A percentile compares a stretch with the other conserved stretches of the same genome.
phyloP scores from a whole-genome alignment of 805 yeast species.

The Citeromyces nyonsensis region DNA sequence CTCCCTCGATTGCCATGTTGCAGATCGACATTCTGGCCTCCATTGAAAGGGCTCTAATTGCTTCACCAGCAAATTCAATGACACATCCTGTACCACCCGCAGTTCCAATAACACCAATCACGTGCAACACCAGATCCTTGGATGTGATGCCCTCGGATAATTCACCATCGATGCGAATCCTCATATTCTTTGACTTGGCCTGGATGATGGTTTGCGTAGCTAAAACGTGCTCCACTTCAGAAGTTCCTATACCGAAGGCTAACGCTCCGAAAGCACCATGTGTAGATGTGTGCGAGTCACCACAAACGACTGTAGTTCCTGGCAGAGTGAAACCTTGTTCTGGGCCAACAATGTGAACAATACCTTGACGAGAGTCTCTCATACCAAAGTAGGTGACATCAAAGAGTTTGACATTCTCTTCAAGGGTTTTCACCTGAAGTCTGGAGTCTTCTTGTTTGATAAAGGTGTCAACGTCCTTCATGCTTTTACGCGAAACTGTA shows the following conservation, averaged over 20 bases:
- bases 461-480: slow-evolving; percentile 61
- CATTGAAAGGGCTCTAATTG: slow-evolving; percentile 80
- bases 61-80: slow-evolving; percentile 92
- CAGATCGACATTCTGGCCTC: slow-evolving; percentile 99
- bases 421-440: slow-evolving; percentile 83
- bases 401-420: slow-evolving; percentile 82
- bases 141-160: slow-evolving; percentile 85
- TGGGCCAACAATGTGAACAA: slow-evolving; percentile 97
- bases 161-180: slow-evolving; percentile 73
- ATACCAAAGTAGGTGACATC: slow-evolving; percentile 89
- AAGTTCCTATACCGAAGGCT: slow-evolving; percentile 98
- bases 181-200: slow-evolving; percentile 92
- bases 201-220: slow-evolving; percentile 96
- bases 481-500: slow-evolving; percentile 70
- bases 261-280: slow-evolving; percentile 97
- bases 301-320: slow-evolving; percentile 97
- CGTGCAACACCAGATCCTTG: slow-evolving; percentile 87
- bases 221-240: slow-evolving; percentile 96
- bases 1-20: slow-evolving; percentile 97
- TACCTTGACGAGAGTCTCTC: slow-evolving; percentile 92
- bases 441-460: slow-evolving; percentile 86
- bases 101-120: slow-evolving; percentile 93
- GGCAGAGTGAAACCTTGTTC: slow-evolving; percentile 98
- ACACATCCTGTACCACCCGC: slow-evolving; percentile 99
- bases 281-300: slow-evolving; percentile 97